Evolutionary conservation across 2,329 filamentous ascomycete genomes (phyloP).

Genomic region (Neocucurbitaria cava): DNA sequence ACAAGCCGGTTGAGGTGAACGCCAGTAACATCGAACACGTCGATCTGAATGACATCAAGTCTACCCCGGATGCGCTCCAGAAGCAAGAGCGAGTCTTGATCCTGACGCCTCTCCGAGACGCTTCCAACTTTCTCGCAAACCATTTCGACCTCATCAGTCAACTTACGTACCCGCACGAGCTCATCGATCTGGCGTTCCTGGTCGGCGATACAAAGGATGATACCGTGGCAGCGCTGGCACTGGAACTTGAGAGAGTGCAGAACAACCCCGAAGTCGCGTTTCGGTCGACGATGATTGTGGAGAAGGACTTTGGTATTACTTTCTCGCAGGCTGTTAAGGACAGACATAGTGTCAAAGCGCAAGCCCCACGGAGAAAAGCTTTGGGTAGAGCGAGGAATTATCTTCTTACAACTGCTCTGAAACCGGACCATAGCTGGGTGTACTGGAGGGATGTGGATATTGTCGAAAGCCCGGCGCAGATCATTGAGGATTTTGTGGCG

Average conservation of each 20-base stretch:
- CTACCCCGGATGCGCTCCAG: slow-evolving; percentile 76
- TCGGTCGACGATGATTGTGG: slow-evolving; percentile 80
- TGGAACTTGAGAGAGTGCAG: slow-evolving; percentile 88
- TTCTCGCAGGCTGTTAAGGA: slow-evolving; percentile 82
- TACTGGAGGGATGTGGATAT: slow-evolving; percentile 99
- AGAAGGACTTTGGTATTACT: slow-evolving; percentile 86
- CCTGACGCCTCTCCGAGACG: slow-evolving; percentile 91
- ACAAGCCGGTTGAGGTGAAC: slow-evolving; percentile 85
- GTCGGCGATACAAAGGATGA: slow-evolving; percentile 92
- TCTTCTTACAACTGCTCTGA: slow-evolving; percentile 80
- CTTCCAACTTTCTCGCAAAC: slow-evolving; percentile 78
- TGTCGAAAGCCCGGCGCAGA: slow-evolving; percentile 82
- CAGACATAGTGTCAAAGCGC: slow-evolving; percentile 83
- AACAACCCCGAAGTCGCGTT: slow-evolving; percentile 81
- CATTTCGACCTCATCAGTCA: slow-evolving; percentile 93
- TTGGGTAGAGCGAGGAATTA: slow-evolving; percentile 94
- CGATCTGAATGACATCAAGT: slow-evolving; percentile 84
- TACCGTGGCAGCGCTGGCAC: slow-evolving; percentile 82
- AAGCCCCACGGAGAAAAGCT: slow-evolving; percentile 86
- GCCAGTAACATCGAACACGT: slow-evolving; percentile 78
- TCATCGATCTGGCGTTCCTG: slow-evolving; percentile 95
- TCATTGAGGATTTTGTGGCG: slow-evolving; percentile 93
- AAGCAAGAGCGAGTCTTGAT: slow-evolving; percentile 91
- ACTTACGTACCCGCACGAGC: slow-evolving; percentile 89
- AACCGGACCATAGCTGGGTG: slow-evolving; percentile 96